Evolutionary conservation across 768 basidiomycete genomes (phyloP).

Genomic region (Boletus tylopilopsis): DNA sequence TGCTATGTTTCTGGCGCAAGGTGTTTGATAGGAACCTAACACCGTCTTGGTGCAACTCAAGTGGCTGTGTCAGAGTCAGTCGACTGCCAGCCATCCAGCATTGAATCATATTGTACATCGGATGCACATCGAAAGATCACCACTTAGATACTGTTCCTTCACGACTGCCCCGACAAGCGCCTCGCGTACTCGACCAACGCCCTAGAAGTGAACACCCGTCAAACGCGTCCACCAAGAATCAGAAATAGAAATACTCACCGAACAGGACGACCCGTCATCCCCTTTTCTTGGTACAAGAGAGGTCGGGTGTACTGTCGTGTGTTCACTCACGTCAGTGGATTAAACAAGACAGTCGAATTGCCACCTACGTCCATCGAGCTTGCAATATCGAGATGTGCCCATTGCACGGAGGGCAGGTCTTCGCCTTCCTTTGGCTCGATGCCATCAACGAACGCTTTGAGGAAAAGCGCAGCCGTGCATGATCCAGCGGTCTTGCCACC

Average conservation of each 20-base stretch:
- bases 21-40: no score
- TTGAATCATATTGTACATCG: neutral
- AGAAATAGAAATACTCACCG: conserved; percentile 46
- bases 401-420: conserved; percentile 54
- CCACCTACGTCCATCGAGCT: conserved; percentile 65
- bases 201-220: conserved; percentile 6
- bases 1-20: no score
- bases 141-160: neutral
- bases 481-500: conserved; percentile 72
- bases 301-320: conserved; percentile 44
- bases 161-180: conserved; percentile 22
- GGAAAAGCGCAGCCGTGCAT: conserved; percentile 83
- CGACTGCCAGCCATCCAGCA: no score
- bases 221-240: neutral
- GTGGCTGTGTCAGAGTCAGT: no score
- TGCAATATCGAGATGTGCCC: conserved; percentile 89
- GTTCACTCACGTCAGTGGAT: neutral
- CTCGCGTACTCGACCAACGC: conserved; percentile 33
- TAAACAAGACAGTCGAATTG: conserved; percentile 4
- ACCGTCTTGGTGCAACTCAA: no score
- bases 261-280: conserved; percentile 79
- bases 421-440: conserved; percentile 59
- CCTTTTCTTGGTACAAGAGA: conserved; percentile 62
- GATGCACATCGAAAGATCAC: neutral
- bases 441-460: conserved; percentile 78